Evolutionary conservation across 139 green algal genomes (phyloP).

Genomic region (Ostreobium quekettii): DNA sequence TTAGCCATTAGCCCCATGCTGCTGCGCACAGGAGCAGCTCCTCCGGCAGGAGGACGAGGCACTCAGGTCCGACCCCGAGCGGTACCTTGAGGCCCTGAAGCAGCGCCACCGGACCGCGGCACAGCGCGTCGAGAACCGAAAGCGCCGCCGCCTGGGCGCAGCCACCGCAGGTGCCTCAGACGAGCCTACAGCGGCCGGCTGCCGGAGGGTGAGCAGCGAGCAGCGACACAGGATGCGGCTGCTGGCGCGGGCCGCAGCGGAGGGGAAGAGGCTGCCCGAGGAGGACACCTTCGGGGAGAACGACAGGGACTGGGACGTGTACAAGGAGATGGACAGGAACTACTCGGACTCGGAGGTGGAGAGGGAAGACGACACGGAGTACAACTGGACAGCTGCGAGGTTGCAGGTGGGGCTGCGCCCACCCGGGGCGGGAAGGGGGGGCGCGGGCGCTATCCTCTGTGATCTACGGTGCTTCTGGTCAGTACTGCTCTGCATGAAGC

Average conservation of each 20-base stretch:
- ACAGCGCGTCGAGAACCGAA: slow-evolving; percentile 5
- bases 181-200: background rate
- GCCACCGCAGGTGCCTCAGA: background rate
- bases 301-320: slow-evolving; percentile 27
- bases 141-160: slow-evolving; percentile 5
- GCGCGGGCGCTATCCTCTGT: too few species aligned
- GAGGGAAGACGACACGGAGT: slow-evolving; percentile 6
- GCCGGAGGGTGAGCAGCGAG: slow-evolving; percentile 11
- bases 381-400: background rate
- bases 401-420: slow-evolving; percentile 14
- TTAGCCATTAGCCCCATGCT: background rate
- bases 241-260: slow-evolving; percentile 20
- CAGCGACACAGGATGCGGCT: slow-evolving; percentile 23
- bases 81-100: slow-evolving; percentile 16
- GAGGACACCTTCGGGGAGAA: slow-evolving; percentile 23
- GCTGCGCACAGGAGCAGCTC: background rate
- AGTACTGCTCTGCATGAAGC: too few species aligned
- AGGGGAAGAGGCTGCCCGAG: slow-evolving; percentile 3
- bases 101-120: background rate
- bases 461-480: too few species aligned
- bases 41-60: background rate
- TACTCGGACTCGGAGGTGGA: slow-evolving; percentile 11
- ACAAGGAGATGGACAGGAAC: slow-evolving; percentile 24
- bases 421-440: too few species aligned
- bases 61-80: slow-evolving; percentile 6